Percentiles rank a stretch among this genome's conserved stretches.
Conservation (phyloP, 2,329 filamentous ascomycete genomes). For the Monilinia aucupariae region DNA sequence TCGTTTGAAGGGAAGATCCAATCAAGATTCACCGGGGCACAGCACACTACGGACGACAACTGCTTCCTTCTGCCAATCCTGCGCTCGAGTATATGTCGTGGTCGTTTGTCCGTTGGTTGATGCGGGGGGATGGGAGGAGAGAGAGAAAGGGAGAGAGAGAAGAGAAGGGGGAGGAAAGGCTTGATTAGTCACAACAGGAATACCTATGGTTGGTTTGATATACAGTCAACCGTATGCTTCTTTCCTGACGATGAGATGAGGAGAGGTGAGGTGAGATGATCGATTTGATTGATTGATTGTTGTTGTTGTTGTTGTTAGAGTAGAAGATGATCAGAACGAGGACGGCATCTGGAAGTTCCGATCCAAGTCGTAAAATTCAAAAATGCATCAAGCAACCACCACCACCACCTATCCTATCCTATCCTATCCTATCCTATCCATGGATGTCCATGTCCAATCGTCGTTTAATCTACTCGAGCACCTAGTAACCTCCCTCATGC, state of each 20-base stretch:
- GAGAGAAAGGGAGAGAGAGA: too few relatives aligned
- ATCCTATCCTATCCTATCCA: too few relatives aligned
- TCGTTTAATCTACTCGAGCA: background rate
- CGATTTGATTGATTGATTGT: too few relatives aligned
- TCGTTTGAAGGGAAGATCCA: background rate
- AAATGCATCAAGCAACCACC: too few relatives aligned
- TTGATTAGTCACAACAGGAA: too few relatives aligned
- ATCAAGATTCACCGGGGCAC: background rate
- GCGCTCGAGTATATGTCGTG: background rate
- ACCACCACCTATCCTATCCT: too few relatives aligned
- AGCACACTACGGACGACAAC: background rate
- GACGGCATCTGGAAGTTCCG: constrained; percentile 4
- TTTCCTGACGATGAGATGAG: background rate
- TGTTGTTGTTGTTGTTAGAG: background rate
- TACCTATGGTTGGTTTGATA: background rate
- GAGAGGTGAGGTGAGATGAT: too few relatives aligned
- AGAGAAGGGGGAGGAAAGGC: too few relatives aligned
- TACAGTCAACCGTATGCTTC: background rate
- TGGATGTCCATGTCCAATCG: too few relatives aligned
- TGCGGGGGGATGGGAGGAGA: background rate
- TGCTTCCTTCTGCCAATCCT: background rate
- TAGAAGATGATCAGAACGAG: too few relatives aligned
- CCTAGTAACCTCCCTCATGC: background rate
- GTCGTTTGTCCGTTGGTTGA: background rate
- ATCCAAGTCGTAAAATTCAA: too few relatives aligned